Base-by-base conservation (phyloP, 1,139 yeast genomes). In the Meyerozyma elateridarum region DNA sequence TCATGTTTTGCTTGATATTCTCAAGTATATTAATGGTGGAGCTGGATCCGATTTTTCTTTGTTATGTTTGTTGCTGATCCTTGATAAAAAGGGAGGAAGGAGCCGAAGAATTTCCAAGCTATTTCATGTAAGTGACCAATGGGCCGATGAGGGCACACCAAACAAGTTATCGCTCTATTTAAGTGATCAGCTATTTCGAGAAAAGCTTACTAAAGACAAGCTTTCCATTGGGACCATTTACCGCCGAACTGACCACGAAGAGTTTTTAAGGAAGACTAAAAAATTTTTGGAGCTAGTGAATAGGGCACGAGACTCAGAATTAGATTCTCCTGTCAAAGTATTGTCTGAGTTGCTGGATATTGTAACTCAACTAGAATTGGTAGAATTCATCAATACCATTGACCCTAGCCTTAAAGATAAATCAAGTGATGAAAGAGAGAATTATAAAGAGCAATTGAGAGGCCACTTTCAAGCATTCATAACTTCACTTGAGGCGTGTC, bases 1-100 rank as follows among this genome's bases (percentile, higher is more conserved):
- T 0, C 75, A 71, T 36, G 51, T 71, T 24, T 52, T 79, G 8
- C 45, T 79, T 14, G 76, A 77, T 36, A 54, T 78, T 15, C 46
- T 79, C 35, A 68, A 64, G 38, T 56, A 79, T 0, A 26, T 65
- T 2, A 52, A 51, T 13, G 46, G 50, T 11, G 56, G 57, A 4
- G 38, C 51, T 3, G 62, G 65, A 2, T 45, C 62, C 18, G 68
- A 63, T 29, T 52, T 67, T 36, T 54, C 64, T 9, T 42, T 65
- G 22, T 34, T 67, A 26, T 51, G 59, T 34, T 33, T 56, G 2
- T 35, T 67, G 5, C 36, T 52, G 25, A 36, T 46, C 7, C 31
- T 67, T n/a, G 70, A 64, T 37, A 36, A 39, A 7, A 44, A 40
- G n/a, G 30, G 38, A 4, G 62, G 63, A 1, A 36, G 53, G 7